Conservation (phyloP, 805 yeast genomes). For the Monosporozyma yasuniensis region DNA sequence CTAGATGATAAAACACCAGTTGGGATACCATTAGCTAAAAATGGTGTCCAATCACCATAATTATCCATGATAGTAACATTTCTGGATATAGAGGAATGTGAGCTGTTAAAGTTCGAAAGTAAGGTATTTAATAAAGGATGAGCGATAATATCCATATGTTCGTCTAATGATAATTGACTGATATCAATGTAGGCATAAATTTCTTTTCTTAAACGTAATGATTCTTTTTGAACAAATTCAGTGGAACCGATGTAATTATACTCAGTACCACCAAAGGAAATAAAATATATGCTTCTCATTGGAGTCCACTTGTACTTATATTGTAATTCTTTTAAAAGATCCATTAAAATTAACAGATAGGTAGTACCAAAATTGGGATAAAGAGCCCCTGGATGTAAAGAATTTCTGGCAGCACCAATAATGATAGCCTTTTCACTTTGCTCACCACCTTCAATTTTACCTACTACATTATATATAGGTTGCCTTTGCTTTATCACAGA, state of each 20-base stretch:
- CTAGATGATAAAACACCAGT: conserved; percentile 15
- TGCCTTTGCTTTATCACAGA: conserved; percentile 46
- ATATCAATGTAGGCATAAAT: conserved; percentile 68
- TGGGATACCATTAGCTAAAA: conserved; percentile 46
- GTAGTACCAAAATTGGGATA: conserved; percentile 67
- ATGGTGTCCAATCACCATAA: conserved; percentile 58
- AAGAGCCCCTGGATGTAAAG: conserved; percentile 62
- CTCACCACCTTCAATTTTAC: conserved; percentile 71
- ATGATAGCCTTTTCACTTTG: conserved; percentile 61
- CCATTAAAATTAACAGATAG: conserved; percentile 56
- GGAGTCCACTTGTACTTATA: conserved; percentile 69
- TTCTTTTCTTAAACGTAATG: conserved; percentile 43
- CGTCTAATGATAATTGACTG: conserved; percentile 31
- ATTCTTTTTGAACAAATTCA: conserved; percentile 54
- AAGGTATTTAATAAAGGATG: conserved; percentile 48
- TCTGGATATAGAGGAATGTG: not conserved
- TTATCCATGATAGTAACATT: conserved; percentile 14
- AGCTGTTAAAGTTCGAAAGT: not conserved
- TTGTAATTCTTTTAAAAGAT: conserved; percentile 55
- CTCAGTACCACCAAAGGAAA: conserved; percentile 71
- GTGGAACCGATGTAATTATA: conserved; percentile 76
- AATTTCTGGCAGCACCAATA: conserved; percentile 74
- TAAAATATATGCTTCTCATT: conserved; percentile 69
- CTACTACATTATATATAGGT: conserved; percentile 67
- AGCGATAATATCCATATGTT: conserved; percentile 42